Conservation (phyloP, 768 basidiomycete genomes). For the Floccularia luteovirens region DNA sequence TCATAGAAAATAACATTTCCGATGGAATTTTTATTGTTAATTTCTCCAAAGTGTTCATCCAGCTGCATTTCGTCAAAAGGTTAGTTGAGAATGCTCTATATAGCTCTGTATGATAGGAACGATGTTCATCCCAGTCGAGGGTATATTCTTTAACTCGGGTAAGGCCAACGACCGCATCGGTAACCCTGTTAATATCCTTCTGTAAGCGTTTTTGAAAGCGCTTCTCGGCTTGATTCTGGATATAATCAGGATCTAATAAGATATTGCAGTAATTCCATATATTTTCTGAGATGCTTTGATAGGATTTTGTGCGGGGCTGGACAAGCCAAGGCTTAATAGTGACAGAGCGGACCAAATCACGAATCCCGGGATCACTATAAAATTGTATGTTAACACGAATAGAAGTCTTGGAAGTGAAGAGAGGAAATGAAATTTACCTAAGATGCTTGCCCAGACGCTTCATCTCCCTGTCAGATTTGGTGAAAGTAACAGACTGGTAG, state of each 20-base stretch:
- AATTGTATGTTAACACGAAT: background rate
- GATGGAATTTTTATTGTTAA: conserved; percentile 32
- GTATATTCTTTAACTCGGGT: conserved; percentile 25
- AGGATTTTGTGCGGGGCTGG: conserved; percentile 22
- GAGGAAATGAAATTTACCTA: conserved; percentile 17
- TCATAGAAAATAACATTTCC: conserved; percentile 23
- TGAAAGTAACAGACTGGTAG: conserved; percentile 15
- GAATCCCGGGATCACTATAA: conserved; percentile 15
- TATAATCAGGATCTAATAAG: conserved; percentile 20
- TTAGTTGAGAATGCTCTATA: conserved; percentile 28
- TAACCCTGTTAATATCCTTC: conserved; percentile 27
- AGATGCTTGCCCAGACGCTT: conserved; percentile 21
- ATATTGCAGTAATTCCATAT: conserved; percentile 17
- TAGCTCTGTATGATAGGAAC: conserved; percentile 24
- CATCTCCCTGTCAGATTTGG: conserved; percentile 17
- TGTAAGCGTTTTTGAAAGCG: conserved; percentile 23
- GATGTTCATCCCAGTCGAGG: conserved; percentile 30
- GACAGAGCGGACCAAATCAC: conserved; percentile 23
- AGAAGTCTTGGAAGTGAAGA: too few species aligned
- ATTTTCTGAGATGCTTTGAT: conserved; percentile 18
- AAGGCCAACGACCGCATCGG: conserved; percentile 22
- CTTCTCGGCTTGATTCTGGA: conserved; percentile 21
- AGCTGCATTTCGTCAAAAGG: conserved; percentile 20
- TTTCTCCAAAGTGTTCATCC: conserved; percentile 21
- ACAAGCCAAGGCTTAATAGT: conserved; percentile 33